phyloP scores from a whole-genome alignment of 805 yeast species.

The Ogataea neopini region DNA sequence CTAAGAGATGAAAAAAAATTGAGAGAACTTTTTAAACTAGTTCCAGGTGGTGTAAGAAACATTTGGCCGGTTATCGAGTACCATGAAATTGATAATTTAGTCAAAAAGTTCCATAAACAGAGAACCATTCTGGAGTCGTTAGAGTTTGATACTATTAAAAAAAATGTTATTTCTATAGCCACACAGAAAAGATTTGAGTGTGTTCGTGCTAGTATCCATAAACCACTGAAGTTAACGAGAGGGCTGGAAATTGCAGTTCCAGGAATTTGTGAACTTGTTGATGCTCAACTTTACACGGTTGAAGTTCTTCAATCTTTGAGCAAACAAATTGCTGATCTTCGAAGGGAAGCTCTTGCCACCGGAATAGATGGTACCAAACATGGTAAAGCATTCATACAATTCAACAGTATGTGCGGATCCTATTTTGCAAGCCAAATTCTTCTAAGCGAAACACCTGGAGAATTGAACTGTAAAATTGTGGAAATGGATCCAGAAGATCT shows the following conservation, averaged over 20 bases:
- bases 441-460: constrained; percentile 44
- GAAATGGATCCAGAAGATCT: constrained; percentile 68
- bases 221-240: constrained; percentile 19
- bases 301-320: constrained; percentile 12
- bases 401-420: constrained; percentile 56
- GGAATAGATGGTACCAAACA: constrained; percentile 14
- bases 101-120: constrained; percentile 31
- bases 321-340: constrained; percentile 14
- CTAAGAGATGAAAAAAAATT: constrained; percentile 33
- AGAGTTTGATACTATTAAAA: constrained; percentile 40
- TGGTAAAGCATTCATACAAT: constrained; percentile 61
- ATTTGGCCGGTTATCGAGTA: constrained; percentile 61
- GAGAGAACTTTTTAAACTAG: constrained; percentile 34
- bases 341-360: constrained; percentile 4
- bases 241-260: constrained; percentile 19
- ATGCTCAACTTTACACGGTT: constrained; percentile 19
- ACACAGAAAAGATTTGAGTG: constrained; percentile 10
- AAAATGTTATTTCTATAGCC: constrained; percentile 17
- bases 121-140: constrained; percentile 41
- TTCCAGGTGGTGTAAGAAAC: constrained; percentile 56
- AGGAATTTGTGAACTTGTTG: constrained; percentile 24
- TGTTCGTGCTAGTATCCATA: constrained; percentile 22
- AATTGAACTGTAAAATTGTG: constrained; percentile 43
- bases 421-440: constrained; percentile 64
- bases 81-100: constrained; percentile 36